phyloP scores from a whole-genome alignment of 495 filamentous ascomycete genomes.

The Neurospora sp. region DNA sequence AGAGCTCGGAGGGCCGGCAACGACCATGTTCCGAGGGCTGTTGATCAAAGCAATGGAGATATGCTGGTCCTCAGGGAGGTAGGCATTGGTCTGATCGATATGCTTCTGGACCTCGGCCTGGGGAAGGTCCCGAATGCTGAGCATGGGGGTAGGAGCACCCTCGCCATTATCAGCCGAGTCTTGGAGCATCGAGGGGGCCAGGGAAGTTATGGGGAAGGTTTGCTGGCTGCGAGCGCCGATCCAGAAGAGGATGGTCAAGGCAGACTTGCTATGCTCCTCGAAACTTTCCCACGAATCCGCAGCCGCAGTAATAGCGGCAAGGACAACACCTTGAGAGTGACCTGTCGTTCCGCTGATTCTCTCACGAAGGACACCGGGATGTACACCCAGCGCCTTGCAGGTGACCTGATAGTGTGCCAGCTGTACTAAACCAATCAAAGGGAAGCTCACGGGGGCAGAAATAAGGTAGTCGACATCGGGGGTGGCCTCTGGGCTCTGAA shows the following conservation, averaged over 20 bases:
- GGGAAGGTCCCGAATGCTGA: constrained; percentile 89
- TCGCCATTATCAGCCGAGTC: constrained; percentile 93
- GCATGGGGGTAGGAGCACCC: constrained; percentile 90
- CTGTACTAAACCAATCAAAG: constrained; percentile 91
- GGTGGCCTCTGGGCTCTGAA: constrained; percentile 74
- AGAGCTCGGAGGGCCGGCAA: constrained; percentile 90
- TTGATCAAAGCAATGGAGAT: constrained; percentile 94
- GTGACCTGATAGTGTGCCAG: constrained; percentile 88
- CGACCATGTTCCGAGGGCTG: constrained; percentile 92
- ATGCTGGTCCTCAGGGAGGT: constrained; percentile 83
- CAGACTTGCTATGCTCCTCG: constrained; percentile 60
- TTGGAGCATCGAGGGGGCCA: constrained; percentile 84
- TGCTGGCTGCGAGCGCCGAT: constrained; percentile 98
- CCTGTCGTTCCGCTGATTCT: constrained; percentile 80
- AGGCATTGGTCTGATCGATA: constrained; percentile 90
- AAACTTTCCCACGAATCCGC: constrained; percentile 86
- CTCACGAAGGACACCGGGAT: constrained; percentile 77
- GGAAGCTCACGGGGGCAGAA: constrained; percentile 93
- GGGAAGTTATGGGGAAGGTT: constrained; percentile 85
- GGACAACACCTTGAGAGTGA: constrained; percentile 93
- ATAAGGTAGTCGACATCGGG: constrained; percentile 94
- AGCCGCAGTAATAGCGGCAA: constrained; percentile 84
- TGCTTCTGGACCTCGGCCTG: constrained; percentile 80
- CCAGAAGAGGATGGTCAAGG: constrained; percentile 96
- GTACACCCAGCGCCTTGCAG: constrained; percentile 76